Percentiles rank a stretch among this genome's conserved stretches.
Conservation (phyloP, 306 rosid species). For the Amphicarpaea edgeworthii region DNA sequence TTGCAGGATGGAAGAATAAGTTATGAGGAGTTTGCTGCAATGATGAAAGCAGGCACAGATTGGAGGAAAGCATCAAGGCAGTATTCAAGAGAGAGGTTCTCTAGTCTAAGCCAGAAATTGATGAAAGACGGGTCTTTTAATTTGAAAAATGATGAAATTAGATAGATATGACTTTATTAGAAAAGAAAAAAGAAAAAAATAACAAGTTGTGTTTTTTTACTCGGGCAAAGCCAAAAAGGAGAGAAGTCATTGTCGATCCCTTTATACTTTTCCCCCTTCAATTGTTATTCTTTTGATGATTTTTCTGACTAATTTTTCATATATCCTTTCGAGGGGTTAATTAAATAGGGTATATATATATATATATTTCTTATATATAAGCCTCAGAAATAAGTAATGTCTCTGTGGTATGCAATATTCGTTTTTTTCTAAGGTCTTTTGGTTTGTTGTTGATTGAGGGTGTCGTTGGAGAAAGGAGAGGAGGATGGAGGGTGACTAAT, state of each 20-base stretch:
- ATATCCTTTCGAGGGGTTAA: slow-evolving; percentile 10
- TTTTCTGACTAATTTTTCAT: slow-evolving; percentile 20
- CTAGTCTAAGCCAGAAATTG: slow-evolving; percentile 70
- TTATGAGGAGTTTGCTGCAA: slow-evolving; percentile 81
- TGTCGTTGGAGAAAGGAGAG: slow-evolving; percentile 31
- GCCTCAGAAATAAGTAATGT: slow-evolving; percentile 40
- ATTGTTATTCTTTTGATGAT: slow-evolving; percentile 45
- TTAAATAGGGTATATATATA: slow-evolving; percentile 45
- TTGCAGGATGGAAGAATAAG: slow-evolving; percentile 90
- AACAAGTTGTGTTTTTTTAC: not conserved
- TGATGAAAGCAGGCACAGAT: slow-evolving; percentile 97
- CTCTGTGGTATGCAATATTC: slow-evolving; percentile 35
- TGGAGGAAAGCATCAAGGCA: slow-evolving; percentile 98
- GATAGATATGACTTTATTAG: slow-evolving; percentile 43
- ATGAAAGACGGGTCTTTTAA: slow-evolving; percentile 77
- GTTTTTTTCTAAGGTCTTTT: slow-evolving; percentile 14
- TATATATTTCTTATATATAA: slow-evolving; percentile 30
- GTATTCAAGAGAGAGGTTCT: slow-evolving; percentile 91
- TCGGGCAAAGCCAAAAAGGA: slow-evolving; percentile 44
- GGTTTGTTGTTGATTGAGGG: slow-evolving; percentile 47
- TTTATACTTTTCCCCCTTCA: slow-evolving; percentile 30
- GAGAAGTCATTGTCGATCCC: slow-evolving; percentile 36
- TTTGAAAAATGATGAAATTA: slow-evolving; percentile 30
- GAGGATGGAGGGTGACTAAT: too few species aligned
- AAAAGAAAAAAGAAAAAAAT: slow-evolving; percentile 21